Evolutionary conservation across 306 rosid species (phyloP).

Genomic region (Ammopiptanthus mongolicus): DNA sequence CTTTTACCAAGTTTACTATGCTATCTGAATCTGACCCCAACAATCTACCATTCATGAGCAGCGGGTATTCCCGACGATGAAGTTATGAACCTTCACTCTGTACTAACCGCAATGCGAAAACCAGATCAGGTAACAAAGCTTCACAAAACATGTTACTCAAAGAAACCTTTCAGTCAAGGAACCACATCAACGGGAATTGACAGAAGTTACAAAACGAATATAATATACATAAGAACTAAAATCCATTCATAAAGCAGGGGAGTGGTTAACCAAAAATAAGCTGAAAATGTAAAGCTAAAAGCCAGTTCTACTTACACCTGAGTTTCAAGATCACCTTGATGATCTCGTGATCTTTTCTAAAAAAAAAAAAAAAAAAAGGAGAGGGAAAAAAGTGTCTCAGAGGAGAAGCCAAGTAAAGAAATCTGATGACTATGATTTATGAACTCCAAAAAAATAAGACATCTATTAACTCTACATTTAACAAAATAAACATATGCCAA

Average conservation of each 20-base stretch:
- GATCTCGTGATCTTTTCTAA: neutral
- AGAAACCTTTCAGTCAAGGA: neutral
- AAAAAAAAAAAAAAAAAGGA: neutral
- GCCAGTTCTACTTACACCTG: neutral
- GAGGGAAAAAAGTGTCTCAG: neutral
- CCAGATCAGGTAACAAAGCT: neutral
- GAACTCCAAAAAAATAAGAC: conserved; percentile 4
- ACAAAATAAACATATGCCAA: conserved; percentile 3
- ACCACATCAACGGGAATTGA: neutral
- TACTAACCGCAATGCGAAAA: neutral
- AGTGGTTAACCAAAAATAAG: neutral
- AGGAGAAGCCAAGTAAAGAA: neutral
- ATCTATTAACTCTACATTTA: conserved; percentile 25
- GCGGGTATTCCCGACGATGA: too few relatives aligned
- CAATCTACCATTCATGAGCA: too few relatives aligned
- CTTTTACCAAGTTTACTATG: too few relatives aligned
- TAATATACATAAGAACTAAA: neutral
- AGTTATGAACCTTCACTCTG: neutral
- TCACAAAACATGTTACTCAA: neutral
- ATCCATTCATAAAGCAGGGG: neutral
- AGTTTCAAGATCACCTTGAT: neutral
- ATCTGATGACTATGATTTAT: conserved; percentile 10
- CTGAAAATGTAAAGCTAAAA: neutral
- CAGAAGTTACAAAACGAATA: neutral
- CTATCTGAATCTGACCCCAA: too few relatives aligned